phyloP scores from a whole-genome alignment of 1,284 basidiomycete species.

The Caloboletus inedulis region DNA sequence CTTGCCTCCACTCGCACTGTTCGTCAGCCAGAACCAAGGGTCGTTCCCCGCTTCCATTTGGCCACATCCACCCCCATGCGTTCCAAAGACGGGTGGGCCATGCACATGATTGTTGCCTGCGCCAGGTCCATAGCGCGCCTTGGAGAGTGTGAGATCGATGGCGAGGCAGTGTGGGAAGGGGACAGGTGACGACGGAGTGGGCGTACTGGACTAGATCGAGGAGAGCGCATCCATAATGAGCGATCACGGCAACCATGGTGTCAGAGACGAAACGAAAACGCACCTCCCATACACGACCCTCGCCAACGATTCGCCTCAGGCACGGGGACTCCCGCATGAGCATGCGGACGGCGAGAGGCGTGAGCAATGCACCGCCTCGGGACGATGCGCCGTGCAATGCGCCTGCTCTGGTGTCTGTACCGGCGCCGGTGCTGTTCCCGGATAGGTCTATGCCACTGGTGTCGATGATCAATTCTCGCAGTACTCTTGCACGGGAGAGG shows the following conservation, averaged over 20 bases:
- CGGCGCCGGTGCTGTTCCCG: not conserved
- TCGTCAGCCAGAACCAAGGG: constrained; percentile 28
- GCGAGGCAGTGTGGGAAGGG: constrained; percentile 4
- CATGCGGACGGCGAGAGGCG: constrained; percentile 15
- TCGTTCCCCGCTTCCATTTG: constrained; percentile 22
- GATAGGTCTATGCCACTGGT: not conserved
- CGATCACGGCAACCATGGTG: not conserved
- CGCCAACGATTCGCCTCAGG: constrained; percentile 46
- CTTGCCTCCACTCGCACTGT: constrained; percentile 11
- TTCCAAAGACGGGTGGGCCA: constrained; percentile 17
- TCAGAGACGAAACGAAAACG: constrained; percentile 15
- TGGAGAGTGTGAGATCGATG: constrained; percentile 20
- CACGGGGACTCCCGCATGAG: constrained; percentile 25
- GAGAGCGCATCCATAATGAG: not conserved
- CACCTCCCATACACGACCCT: constrained; percentile 59
- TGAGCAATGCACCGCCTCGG: constrained; percentile 11
- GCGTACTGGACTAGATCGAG: constrained; percentile 15
- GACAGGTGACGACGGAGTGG: constrained; percentile 8
- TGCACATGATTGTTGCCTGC: constrained; percentile 14
- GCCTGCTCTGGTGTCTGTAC: not conserved
- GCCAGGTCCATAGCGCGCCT: constrained; percentile 14
- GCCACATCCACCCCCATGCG: constrained; percentile 15
- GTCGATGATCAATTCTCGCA: constrained; percentile 23
- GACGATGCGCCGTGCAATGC: not conserved
- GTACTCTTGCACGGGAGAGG: constrained; percentile 15